These are phyloP conservation scores for Paramecium bursaria DNA, from an alignment of 73 alveolate genomes.

Conservation along the genomic window DNA sequence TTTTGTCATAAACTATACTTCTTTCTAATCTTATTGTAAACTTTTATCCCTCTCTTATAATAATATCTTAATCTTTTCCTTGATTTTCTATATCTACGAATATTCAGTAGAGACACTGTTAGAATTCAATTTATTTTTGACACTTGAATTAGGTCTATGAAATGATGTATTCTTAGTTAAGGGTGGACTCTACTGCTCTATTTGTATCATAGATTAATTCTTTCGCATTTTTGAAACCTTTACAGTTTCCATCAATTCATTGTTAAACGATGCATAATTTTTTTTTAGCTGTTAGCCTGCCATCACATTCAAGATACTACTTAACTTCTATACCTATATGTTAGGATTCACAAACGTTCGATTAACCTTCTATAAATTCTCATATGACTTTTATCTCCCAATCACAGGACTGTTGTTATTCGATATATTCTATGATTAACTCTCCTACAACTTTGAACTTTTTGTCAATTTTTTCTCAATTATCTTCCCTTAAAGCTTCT, in stretches of 20 bases:
- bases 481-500: conserved; percentile 30
- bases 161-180: conserved; percentile 41
- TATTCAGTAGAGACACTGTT: conserved; percentile 53
- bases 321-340: conserved; percentile 8
- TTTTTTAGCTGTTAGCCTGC: conserved; percentile 20
- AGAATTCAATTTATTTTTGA: conserved; percentile 38
- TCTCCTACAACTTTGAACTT: neutral
- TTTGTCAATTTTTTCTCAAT: conserved; percentile 44
- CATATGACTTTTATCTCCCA: conserved; percentile 57
- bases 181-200: conserved; percentile 35
- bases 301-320: conserved; percentile 35
- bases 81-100: conserved; percentile 35
- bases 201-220: conserved; percentile 55
- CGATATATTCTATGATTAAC: conserved; percentile 51
- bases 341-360: conserved; percentile 15
- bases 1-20: conserved; percentile 29
- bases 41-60: conserved; percentile 41
- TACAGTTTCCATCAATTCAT: conserved; percentile 54
- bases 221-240: conserved; percentile 35
- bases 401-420: conserved; percentile 62
- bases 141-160: conserved; percentile 22
- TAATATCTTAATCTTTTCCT: conserved; percentile 32
- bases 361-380: conserved; percentile 42
- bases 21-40: conserved; percentile 32
- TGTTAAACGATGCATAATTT: conserved; percentile 22